Conservation (phyloP, 768 basidiomycete species). For the Collybia nuda region DNA sequence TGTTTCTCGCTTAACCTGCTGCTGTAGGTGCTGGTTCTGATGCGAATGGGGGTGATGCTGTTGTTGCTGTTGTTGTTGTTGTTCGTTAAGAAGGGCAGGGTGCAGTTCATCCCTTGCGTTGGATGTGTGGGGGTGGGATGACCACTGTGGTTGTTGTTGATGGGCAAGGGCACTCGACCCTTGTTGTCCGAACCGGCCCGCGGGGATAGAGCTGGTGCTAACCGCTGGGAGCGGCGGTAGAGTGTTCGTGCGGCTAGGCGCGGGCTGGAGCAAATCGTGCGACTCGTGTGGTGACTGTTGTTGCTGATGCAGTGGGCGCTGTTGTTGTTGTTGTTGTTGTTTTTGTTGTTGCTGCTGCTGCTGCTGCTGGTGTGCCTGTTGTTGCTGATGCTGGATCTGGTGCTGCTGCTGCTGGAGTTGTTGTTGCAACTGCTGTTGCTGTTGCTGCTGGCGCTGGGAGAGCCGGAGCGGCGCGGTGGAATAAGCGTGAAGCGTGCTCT, state of each 20-base stretch:
- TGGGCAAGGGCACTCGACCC: too few relatives aligned
- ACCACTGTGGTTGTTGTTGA: slow-evolving; percentile 21
- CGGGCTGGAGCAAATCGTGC: too few relatives aligned
- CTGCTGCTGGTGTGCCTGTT: too few relatives aligned
- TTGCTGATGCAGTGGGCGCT: too few relatives aligned
- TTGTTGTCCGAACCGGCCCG: slow-evolving; percentile 24
- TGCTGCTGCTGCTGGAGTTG: too few relatives aligned
- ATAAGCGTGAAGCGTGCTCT: slow-evolving; percentile 8
- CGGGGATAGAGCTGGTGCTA: slow-evolving; percentile 7
- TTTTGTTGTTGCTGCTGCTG: too few relatives aligned
- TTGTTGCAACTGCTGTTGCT: slow-evolving; percentile 3
- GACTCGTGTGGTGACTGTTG: too few relatives aligned
- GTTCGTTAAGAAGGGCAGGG: slow-evolving; percentile 18
- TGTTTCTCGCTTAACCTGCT: slow-evolving; percentile 22
- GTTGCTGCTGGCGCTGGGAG: slow-evolving; percentile 6
- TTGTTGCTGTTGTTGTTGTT: slow-evolving; percentile 24
- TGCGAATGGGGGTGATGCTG: slow-evolving; percentile 21
- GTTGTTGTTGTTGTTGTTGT: too few relatives aligned
- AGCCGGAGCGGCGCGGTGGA: slow-evolving; percentile 7
- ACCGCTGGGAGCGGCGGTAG: slow-evolving; percentile 17
- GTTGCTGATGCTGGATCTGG: too few relatives aligned
- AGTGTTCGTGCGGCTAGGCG: slow-evolving; percentile 8
- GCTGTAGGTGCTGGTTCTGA: slow-evolving; percentile 24
- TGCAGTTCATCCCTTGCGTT: slow-evolving; percentile 42
- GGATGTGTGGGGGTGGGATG: background rate